phyloP scores from a whole-genome alignment of 1,139 yeast species.

The Groenewaldozyma auringiensis region DNA sequence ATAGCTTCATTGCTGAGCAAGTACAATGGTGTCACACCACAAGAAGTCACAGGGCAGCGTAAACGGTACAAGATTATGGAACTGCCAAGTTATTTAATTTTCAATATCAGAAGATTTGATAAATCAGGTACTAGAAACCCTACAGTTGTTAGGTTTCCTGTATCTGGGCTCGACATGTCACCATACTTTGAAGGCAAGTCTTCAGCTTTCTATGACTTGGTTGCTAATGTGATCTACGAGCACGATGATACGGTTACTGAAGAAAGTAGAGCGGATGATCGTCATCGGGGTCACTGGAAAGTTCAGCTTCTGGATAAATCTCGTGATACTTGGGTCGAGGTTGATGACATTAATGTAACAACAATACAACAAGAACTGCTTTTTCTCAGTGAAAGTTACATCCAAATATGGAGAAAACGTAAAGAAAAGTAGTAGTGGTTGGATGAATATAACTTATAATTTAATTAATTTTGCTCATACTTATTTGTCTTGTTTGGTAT shows the following conservation, averaged over 20 bases:
- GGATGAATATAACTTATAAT: neutral
- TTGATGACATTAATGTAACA: conserved; percentile 45
- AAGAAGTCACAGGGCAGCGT: conserved; percentile 30
- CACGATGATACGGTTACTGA: neutral
- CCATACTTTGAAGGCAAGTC: conserved; percentile 2
- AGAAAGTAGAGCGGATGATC: neutral
- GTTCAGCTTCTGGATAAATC: conserved; percentile 42
- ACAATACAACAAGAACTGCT: conserved; percentile 50
- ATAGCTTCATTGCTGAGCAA: conserved; percentile 42
- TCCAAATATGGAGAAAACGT: conserved; percentile 57
- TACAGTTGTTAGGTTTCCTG: conserved; percentile 57
- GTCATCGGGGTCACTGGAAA: conserved; percentile 36
- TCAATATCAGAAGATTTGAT: conserved; percentile 48
- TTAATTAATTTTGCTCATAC: conserved; percentile 2
- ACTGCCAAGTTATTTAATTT: conserved; percentile 47
- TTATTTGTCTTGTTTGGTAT: conserved; percentile 2
- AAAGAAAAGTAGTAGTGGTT: neutral
- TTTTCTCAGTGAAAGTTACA: conserved; percentile 53
- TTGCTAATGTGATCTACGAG: conserved; percentile 31
- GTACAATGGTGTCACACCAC: conserved; percentile 36
- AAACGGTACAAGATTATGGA: conserved; percentile 37
- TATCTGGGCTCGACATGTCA: conserved; percentile 15
- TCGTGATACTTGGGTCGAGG: conserved; percentile 47
- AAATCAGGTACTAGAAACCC: conserved; percentile 41
- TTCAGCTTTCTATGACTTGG: conserved; percentile 31